These are phyloP conservation scores for Coniosporium tulheliwenetii DNA, from an alignment of 2,329 filamentous ascomycete species.

Conservation along the genomic window DNA sequence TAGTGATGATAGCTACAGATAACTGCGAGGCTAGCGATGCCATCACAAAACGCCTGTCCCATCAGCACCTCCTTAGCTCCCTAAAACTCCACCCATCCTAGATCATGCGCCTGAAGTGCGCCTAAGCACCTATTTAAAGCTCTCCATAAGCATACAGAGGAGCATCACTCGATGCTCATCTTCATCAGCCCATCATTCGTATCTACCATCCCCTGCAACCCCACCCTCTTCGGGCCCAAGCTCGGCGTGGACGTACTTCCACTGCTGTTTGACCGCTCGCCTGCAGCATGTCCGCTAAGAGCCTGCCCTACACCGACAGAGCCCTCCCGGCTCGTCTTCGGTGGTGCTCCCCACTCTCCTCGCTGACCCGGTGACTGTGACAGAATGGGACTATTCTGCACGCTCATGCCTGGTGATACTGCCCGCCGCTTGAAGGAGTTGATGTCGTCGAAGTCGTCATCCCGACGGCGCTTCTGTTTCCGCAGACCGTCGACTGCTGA, in stretches of 20 bases:
- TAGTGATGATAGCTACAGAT: too few species aligned
- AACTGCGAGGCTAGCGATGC: too few species aligned
- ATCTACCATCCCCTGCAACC: slow-evolving; percentile 85
- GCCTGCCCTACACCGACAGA: slow-evolving; percentile 12
- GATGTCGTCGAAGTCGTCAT: slow-evolving; percentile 83
- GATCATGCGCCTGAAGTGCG: too few species aligned
- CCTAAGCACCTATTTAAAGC: too few species aligned
- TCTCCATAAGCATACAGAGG: not conserved
- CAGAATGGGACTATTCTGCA: slow-evolving; percentile 75
- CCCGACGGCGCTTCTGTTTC: slow-evolving; percentile 50
- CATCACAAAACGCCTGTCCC: too few species aligned
- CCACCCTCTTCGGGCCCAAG: slow-evolving; percentile 41
- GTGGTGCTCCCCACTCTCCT: slow-evolving; percentile 61
- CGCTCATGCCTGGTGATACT: slow-evolving; percentile 81
- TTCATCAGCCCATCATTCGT: slow-evolving; percentile 93
- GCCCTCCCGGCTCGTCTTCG: slow-evolving; percentile 44
- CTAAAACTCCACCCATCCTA: too few species aligned
- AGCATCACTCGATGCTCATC: slow-evolving; percentile 78
- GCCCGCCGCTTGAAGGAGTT: slow-evolving; percentile 79
- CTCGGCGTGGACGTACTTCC: slow-evolving; percentile 29
- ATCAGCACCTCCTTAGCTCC: too few species aligned
- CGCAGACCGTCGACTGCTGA: slow-evolving; percentile 24
- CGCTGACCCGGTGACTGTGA: slow-evolving; percentile 65
- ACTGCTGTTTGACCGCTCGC: slow-evolving; percentile 30
- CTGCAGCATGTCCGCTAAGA: slow-evolving; percentile 31